These are phyloP conservation scores for Marasmius oreades DNA, from an alignment of 1,284 basidiomycete species.

Conservation along the genomic window DNA sequence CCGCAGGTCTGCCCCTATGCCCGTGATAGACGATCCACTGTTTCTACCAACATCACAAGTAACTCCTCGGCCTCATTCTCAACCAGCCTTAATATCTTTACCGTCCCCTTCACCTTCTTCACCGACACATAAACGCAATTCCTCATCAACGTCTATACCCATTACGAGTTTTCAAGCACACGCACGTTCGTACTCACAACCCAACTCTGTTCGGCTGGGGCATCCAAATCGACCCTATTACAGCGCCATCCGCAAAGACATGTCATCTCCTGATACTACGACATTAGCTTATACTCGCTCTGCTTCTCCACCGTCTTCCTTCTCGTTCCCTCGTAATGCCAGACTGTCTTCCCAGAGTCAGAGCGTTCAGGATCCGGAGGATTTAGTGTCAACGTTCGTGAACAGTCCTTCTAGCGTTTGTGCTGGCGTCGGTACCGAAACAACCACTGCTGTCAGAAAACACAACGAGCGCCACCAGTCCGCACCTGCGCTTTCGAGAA, in stretches of 20 bases:
- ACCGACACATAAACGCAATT: background rate
- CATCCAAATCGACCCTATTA: constrained; percentile 4
- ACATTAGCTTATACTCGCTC: background rate
- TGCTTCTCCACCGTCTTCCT: background rate
- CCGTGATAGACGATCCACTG: background rate
- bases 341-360: background rate
- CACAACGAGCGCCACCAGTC: background rate
- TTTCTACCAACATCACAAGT: background rate
- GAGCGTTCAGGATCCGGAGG: background rate
- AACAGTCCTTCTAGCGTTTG: background rate
- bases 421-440: too few species aligned
- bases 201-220: background rate
- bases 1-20: background rate
- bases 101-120: background rate
- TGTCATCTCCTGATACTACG: background rate
- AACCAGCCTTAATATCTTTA: background rate
- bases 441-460: background rate
- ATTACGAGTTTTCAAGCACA: constrained; percentile 1
- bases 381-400: background rate
- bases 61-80: background rate
- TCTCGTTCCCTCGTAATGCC: background rate
- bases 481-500: background rate
- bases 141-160: background rate
- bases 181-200: background rate
- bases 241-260: constrained; percentile 1